Evolutionary conservation across 1,139 yeast genomes (phyloP).

Genomic region (Sugiyamaella sp.): DNA sequence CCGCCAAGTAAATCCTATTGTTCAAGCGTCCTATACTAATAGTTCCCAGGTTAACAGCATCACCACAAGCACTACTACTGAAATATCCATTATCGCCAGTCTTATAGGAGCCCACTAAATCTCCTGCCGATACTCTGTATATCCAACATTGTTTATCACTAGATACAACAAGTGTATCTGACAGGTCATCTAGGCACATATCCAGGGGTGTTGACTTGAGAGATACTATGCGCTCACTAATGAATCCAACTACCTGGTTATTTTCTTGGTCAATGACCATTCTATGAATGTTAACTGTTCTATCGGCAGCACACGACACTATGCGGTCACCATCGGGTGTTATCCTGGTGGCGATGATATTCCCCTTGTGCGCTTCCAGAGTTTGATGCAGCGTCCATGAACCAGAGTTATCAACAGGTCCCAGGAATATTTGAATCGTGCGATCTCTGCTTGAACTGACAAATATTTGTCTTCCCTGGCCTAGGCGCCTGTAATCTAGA

Average conservation of each 20-base stretch:
- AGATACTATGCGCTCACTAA: conserved; percentile 52
- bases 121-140: conserved; percentile 47
- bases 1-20: conserved; percentile 40
- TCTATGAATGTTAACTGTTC: conserved; percentile 58
- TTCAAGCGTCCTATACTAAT: conserved; percentile 29
- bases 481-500: conserved; percentile 29
- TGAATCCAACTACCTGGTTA: conserved; percentile 30
- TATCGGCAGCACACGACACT: conserved; percentile 60
- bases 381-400: conserved; percentile 61
- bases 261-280: conserved; percentile 36
- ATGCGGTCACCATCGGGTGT: conserved; percentile 42
- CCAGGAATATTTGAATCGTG: conserved; percentile 57
- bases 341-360: conserved; percentile 47
- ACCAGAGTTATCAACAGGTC: conserved; percentile 19
- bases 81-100: conserved; percentile 35
- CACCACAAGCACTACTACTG: conserved; percentile 30
- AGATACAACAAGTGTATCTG: conserved; percentile 50
- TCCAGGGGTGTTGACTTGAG: conserved; percentile 55
- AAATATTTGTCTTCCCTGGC: conserved; percentile 25
- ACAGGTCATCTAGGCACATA: conserved; percentile 35
- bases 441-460: conserved; percentile 56
- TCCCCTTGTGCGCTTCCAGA: conserved; percentile 59
- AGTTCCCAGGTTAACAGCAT: conserved; percentile 35
- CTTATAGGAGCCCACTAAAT: conserved; percentile 48
- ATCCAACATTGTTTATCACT: conserved; percentile 54